Evolutionary conservation across 805 yeast genomes (phyloP).

Genomic region (Lachancea sp.): DNA sequence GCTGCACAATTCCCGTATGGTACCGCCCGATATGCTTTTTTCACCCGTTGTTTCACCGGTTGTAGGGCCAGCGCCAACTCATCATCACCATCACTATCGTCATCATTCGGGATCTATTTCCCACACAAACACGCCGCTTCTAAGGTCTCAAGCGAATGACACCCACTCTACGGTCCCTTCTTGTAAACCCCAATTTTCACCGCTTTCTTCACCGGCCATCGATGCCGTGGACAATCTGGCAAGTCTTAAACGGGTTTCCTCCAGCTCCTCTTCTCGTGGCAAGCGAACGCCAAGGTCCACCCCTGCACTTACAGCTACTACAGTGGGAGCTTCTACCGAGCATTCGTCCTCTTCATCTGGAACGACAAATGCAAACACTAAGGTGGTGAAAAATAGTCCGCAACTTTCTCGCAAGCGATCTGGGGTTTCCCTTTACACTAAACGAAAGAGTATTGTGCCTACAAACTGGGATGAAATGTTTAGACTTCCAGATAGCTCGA

Average conservation of each 20-base stretch:
- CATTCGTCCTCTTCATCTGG: background rate
- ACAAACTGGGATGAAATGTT: slow-evolving; percentile 28
- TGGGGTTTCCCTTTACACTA: slow-evolving; percentile 10
- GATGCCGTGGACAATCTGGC: slow-evolving; percentile 35
- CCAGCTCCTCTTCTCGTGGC: slow-evolving; percentile 28
- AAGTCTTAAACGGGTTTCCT: slow-evolving; percentile 11
- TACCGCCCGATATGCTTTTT: slow-evolving; percentile 55
- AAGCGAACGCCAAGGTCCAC: slow-evolving; percentile 17
- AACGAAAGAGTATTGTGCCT: slow-evolving; percentile 11
- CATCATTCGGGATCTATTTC: slow-evolving; percentile 1
- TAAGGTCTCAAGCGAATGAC: slow-evolving; percentile 7
- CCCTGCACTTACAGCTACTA: slow-evolving; percentile 15
- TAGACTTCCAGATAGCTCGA: slow-evolving; percentile 26
- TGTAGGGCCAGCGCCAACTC: slow-evolving; percentile 27
- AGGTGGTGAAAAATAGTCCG: slow-evolving; percentile 32
- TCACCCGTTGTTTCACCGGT: slow-evolving; percentile 77
- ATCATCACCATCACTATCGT: slow-evolving; percentile 2
- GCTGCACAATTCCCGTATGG: slow-evolving; percentile 10
- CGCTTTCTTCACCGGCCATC: slow-evolving; percentile 66
- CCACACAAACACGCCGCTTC: slow-evolving; percentile 17
- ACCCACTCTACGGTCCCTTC: background rate
- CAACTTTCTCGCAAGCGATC: slow-evolving; percentile 19
- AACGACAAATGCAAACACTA: slow-evolving; percentile 12
- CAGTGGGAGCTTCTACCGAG: slow-evolving; percentile 8
- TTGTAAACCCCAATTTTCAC: slow-evolving; percentile 21